A percentile compares a stretch with the other conserved stretches of the same genome.
Evolutionary conservation across 1,284 basidiomycete genomes (phyloP).

Genomic region (Mrakiaceae sp.): DNA sequence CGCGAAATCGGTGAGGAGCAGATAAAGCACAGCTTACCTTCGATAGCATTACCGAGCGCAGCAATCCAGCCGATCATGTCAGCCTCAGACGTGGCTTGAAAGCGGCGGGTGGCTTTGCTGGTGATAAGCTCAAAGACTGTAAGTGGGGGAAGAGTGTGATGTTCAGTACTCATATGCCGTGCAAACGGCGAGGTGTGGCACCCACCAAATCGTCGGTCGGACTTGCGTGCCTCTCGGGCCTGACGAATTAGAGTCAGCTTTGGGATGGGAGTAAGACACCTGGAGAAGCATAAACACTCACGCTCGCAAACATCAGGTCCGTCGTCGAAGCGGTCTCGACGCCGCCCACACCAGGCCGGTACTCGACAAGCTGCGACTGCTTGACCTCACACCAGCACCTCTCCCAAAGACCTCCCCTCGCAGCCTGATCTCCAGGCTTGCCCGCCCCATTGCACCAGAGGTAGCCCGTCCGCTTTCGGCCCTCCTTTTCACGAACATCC

Average conservation of each 20-base stretch:
- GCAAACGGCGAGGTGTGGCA: background rate
- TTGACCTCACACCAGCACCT: slow-evolving; percentile 17
- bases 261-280: background rate
- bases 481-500: slow-evolving; percentile 11
- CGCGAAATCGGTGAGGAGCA: background rate
- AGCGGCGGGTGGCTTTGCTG: slow-evolving; percentile 9
- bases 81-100: slow-evolving; percentile 13
- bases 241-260: background rate
- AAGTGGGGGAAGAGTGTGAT: background rate
- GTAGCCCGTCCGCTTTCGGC: slow-evolving; percentile 14
- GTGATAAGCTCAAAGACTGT: slow-evolving; percentile 15
- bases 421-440: background rate
- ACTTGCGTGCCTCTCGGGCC: slow-evolving; percentile 14
- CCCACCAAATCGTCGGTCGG: slow-evolving; percentile 15
- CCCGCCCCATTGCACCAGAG: slow-evolving; percentile 13
- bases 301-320: slow-evolving; percentile 16
- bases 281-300: background rate
- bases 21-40: background rate
- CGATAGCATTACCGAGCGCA: slow-evolving; percentile 13
- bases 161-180: background rate
- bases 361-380: slow-evolving; percentile 14
- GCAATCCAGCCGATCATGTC: slow-evolving; percentile 16
- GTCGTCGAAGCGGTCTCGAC: slow-evolving; percentile 6
- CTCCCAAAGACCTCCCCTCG: slow-evolving; percentile 5
- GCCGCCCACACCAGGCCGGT: background rate